Base-by-base conservation (phyloP, 2,329 filamentous ascomycete species). In the Fusarium austroafricanum region DNA sequence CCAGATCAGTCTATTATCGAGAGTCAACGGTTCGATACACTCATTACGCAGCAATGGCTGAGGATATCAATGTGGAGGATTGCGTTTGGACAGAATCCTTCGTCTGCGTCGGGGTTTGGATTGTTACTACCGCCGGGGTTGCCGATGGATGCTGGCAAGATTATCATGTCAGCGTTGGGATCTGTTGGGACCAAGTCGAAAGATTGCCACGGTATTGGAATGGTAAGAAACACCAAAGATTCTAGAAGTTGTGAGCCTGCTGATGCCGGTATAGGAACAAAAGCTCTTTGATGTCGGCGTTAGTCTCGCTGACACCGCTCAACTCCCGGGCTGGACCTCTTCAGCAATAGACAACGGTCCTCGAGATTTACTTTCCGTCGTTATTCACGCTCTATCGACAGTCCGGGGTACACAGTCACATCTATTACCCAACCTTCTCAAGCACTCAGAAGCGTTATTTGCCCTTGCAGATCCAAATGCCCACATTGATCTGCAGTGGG, bases 1-100 rank as follows among this genome's bases (percentile, higher is more conserved):
- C 66, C 75, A 2, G 68, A 67, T 8, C 68, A 75, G 4, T 75
- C 73, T 0, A 69, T 78, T 0, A 73, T 77, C 2, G 75, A 76
- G 39, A 78, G 76, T 23, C 76, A 78, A 33, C 68, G 75, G 1
- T 76, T 78, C 14, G 76, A 78, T 18, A 78, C 76, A 0, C 73
- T 77, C 4, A 67, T 78, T 17, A 78, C 76, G 2, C 76, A 78
- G 3, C 76, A 78, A 28, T 78, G 76, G 76, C 61, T 78, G 1
- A 65, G 76, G 0, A 56, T 78, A 5, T 73, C 65, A 0, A 78
- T 78, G 76, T 78, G 76, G 76, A 61, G 76, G 1, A 67, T 78
- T 3, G 73, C 71, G 0, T 75, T 75, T 46, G 75, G 75, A 0
- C 67, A 71, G 21, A 73, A 74, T 26, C 72, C 75, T 0, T 70